Conservation (phyloP, 257 asterid genomes). For the Voacanga thouarsii region DNA sequence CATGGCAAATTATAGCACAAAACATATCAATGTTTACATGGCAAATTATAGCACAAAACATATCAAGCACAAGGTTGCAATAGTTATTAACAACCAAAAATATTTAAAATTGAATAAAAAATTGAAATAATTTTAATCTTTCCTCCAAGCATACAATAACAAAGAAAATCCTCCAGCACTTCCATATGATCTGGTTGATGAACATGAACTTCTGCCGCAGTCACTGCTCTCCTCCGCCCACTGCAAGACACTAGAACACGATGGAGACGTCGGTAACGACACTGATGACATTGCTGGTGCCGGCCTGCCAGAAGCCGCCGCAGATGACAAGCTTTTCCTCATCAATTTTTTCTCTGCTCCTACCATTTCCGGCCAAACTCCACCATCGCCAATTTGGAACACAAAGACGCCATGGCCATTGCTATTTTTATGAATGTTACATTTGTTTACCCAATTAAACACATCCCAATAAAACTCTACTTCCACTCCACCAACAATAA, state of each 20-base stretch:
- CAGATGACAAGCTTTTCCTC: slow-evolving; percentile 33
- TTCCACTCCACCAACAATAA: slow-evolving; percentile 29
- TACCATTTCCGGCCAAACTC: slow-evolving; percentile 44
- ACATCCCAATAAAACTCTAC: slow-evolving; percentile 40
- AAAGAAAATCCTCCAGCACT: slow-evolving; percentile 35
- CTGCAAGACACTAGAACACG: slow-evolving; percentile 42
- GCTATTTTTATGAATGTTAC: slow-evolving; percentile 14
- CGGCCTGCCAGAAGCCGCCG: neutral
- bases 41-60: neutral
- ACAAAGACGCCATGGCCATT: slow-evolving; percentile 35
- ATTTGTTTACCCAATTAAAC: slow-evolving; percentile 34
- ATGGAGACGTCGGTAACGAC: slow-evolving; percentile 22
- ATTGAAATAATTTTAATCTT: slow-evolving; percentile 15
- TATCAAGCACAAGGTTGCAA: neutral
- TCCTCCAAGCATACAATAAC: slow-evolving; percentile 44
- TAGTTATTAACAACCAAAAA: neutral
- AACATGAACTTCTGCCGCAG: slow-evolving; percentile 40
- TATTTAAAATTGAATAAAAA: neutral
- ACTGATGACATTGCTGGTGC: slow-evolving; percentile 5
- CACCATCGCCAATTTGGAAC: slow-evolving; percentile 35
- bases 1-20: neutral
- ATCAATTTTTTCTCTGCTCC: slow-evolving; percentile 37
- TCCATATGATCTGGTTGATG: slow-evolving; percentile 32
- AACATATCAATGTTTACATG: too few relatives aligned
- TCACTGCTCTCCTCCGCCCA: slow-evolving; percentile 48